These are phyloP conservation scores for Pseudocercospora eumusae DNA, from an alignment of 2,329 filamentous ascomycete species.

Conservation along the genomic window DNA sequence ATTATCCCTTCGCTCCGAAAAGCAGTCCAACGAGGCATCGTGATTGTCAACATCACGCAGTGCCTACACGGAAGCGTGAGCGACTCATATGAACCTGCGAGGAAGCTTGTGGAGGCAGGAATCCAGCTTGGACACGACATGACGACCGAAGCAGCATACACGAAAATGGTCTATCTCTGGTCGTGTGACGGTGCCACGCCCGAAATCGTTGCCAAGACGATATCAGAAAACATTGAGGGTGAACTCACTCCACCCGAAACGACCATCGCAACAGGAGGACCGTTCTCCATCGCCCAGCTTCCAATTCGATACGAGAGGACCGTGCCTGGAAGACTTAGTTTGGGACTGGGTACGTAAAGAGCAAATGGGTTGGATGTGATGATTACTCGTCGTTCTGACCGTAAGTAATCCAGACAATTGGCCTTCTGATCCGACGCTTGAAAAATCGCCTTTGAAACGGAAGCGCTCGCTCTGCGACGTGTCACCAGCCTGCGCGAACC, in stretches of 20 bases:
- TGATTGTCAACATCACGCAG: constrained; percentile 90
- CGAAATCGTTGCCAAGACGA: constrained; percentile 66
- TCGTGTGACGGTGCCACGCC: constrained; percentile 51
- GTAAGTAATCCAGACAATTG: background rate
- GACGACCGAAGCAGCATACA: constrained; percentile 86
- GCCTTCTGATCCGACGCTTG: background rate
- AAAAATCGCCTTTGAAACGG: background rate
- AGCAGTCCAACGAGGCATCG: constrained; percentile 76
- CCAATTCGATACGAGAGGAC: constrained; percentile 32
- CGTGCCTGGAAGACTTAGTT: constrained; percentile 18
- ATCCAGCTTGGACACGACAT: constrained; percentile 88
- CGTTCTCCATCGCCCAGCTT: constrained; percentile 28
- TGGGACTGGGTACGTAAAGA: constrained; percentile 8
- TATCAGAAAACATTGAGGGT: constrained; percentile 75
- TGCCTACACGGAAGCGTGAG: constrained; percentile 55
- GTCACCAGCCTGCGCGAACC: background rate
- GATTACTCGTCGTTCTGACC: background rate
- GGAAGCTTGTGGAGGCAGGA: constrained; percentile 76
- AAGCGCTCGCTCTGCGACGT: background rate
- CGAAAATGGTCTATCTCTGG: constrained; percentile 87
- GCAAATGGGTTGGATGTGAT: background rate
- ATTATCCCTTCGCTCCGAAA: constrained; percentile 65
- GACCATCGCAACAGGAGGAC: constrained; percentile 18
- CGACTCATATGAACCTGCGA: constrained; percentile 46
- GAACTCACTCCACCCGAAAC: constrained; percentile 65